Evolutionary conservation across 441 rosid genomes (phyloP).

Genomic region (Erodium moschatum): DNA sequence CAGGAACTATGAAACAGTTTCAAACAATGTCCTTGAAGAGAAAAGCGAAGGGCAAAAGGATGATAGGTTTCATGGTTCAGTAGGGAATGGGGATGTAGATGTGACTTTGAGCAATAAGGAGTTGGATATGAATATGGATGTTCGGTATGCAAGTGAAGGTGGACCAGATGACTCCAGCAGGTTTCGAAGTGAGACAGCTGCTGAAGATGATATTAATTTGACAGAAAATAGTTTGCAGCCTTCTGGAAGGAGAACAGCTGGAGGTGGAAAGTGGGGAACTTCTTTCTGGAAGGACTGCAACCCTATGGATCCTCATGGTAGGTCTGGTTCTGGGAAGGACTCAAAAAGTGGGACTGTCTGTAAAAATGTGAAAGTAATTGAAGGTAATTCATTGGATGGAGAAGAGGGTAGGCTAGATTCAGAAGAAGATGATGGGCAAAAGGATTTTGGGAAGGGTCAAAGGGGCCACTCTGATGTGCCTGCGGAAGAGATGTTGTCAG

Average conservation of each 20-base stretch:
- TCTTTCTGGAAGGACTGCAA: slow-evolving; percentile 96
- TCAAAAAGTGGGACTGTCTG: slow-evolving; percentile 40
- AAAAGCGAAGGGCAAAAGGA: slow-evolving; percentile 40
- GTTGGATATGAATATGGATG: slow-evolving; percentile 69
- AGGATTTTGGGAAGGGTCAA: slow-evolving; percentile 41
- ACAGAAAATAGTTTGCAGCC: slow-evolving; percentile 45
- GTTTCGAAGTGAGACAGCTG: slow-evolving; percentile 34
- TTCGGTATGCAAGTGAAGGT: slow-evolving; percentile 54
- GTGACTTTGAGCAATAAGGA: slow-evolving; percentile 50
- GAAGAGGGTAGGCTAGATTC: slow-evolving; percentile 45
- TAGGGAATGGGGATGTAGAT: slow-evolving; percentile 39
- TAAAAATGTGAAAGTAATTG: slow-evolving; percentile 43
- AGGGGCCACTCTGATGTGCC: slow-evolving; percentile 74
- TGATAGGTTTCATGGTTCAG: slow-evolving; percentile 36
- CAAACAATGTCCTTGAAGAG: slow-evolving; percentile 53
- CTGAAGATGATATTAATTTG: slow-evolving; percentile 26
- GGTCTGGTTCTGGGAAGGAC: slow-evolving; percentile 65
- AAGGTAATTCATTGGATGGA: slow-evolving; percentile 52
- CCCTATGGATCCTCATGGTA: slow-evolving; percentile 58
- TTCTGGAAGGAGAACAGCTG: slow-evolving; percentile 57
- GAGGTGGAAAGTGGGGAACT: slow-evolving; percentile 85
- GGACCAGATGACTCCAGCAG: slow-evolving; percentile 51
- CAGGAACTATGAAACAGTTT: slow-evolving; percentile 58
- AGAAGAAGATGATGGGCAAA: slow-evolving; percentile 57
- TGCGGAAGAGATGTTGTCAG: slow-evolving; percentile 96